phyloP scores from a whole-genome alignment of 2,329 filamentous ascomycete genomes.

The Aureobasidium musti region DNA sequence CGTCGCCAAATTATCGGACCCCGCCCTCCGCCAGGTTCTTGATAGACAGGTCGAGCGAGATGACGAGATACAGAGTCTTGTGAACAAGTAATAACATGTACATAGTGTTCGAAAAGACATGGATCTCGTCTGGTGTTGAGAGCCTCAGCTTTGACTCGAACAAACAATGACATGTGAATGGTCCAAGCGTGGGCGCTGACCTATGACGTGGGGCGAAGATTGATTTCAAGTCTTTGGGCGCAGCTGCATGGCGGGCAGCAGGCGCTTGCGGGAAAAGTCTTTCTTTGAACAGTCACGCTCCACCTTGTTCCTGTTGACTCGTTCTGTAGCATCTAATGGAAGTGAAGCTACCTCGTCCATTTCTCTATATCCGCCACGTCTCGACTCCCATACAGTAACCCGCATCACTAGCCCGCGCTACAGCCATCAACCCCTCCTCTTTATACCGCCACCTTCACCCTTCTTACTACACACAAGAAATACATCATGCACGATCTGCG shows the following conservation, averaged over 20 bases:
- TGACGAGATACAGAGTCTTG: constrained; percentile 1
- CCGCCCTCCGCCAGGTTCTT: constrained; percentile 54
- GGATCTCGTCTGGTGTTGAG: background rate
- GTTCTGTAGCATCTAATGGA: constrained; percentile 28
- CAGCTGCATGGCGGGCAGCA: constrained; percentile 3
- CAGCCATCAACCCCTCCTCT: constrained; percentile 15
- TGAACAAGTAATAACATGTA: constrained; percentile 18
- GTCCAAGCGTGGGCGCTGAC: constrained; percentile 8
- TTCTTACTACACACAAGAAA: background rate
- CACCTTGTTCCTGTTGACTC: background rate
- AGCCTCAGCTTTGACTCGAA: background rate
- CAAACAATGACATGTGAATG: background rate
- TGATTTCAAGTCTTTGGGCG: background rate
- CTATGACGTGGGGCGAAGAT: constrained; percentile 5
- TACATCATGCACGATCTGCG: constrained; percentile 48
- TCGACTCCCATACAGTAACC: constrained; percentile 25
- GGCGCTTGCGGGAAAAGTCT: constrained; percentile 22
- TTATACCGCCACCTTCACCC: background rate
- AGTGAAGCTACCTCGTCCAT: constrained; percentile 16
- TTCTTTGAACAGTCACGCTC: background rate
- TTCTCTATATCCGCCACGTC: constrained; percentile 9
- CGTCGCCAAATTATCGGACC: constrained; percentile 79
- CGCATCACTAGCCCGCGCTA: constrained; percentile 5
- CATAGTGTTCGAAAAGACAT: constrained; percentile 4
- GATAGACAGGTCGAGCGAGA: background rate